Conservation (phyloP, 2,329 filamentous ascomycete species). For the Trichoderma harzianum region DNA sequence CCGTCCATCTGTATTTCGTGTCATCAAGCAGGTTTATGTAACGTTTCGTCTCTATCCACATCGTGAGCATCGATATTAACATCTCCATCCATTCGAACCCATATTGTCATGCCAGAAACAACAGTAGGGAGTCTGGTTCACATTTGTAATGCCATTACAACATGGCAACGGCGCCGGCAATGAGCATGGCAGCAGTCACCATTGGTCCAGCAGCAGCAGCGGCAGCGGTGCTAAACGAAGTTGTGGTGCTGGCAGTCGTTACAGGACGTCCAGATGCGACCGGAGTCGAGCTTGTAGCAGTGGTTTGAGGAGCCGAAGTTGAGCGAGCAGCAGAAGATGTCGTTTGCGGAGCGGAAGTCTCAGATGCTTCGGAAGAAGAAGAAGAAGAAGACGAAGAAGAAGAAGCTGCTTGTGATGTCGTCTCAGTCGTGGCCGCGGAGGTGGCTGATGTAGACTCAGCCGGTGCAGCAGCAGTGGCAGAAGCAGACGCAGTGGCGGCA, state of each 20-base stretch:
- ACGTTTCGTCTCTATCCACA: background rate
- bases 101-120: background rate
- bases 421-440: background rate
- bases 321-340: constrained; percentile 16
- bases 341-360: background rate
- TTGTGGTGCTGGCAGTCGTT: background rate
- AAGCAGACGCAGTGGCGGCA: constrained; percentile 17
- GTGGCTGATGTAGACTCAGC: background rate
- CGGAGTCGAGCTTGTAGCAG: background rate
- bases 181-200: background rate
- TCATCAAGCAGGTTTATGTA: background rate
- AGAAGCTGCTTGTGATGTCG: background rate
- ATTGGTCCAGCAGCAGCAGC: constrained; percentile 10
- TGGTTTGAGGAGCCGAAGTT: background rate
- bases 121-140: background rate
- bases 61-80: background rate
- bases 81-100: background rate
- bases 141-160: background rate
- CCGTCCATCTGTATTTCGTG: background rate
- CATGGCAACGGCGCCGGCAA: constrained; percentile 12
- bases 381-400: background rate
- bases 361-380: constrained; percentile 19
- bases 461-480: background rate
- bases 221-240: constrained; percentile 3
- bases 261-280: background rate